phyloP scores from a whole-genome alignment of 202 grass and related monocot genomes.

The Zoysia matrella region DNA sequence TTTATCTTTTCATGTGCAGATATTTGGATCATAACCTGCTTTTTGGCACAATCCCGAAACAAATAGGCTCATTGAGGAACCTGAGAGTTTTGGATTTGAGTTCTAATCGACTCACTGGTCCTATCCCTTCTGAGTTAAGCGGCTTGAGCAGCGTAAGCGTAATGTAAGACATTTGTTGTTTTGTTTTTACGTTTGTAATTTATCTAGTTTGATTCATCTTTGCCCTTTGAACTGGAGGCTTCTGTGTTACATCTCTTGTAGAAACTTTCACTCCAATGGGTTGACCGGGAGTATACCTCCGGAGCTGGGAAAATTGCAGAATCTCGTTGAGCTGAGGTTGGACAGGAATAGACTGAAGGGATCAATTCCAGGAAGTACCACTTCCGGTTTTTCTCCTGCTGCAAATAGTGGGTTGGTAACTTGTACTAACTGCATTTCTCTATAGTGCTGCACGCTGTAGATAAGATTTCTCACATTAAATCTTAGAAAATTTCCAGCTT shows the following conservation, averaged over 20 bases:
- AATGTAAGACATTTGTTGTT: slow-evolving; percentile 60
- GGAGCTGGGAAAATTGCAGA: slow-evolving; percentile 71
- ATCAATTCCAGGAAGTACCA: slow-evolving; percentile 64
- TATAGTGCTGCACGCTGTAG: background rate
- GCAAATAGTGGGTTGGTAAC: slow-evolving; percentile 57
- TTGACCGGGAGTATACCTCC: slow-evolving; percentile 78
- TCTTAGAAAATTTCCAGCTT: background rate
- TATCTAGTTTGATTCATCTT: slow-evolving; percentile 16
- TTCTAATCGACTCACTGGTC: slow-evolving; percentile 75
- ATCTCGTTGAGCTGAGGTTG: slow-evolving; percentile 80
- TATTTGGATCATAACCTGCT: slow-evolving; percentile 84
- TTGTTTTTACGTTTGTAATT: slow-evolving; percentile 9
- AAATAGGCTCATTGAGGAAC: slow-evolving; percentile 69
- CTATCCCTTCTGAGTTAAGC: slow-evolving; percentile 72
- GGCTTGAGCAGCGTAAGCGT: slow-evolving; percentile 58
- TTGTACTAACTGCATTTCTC: background rate
- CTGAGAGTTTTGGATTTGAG: slow-evolving; percentile 85
- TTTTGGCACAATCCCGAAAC: slow-evolving; percentile 81
- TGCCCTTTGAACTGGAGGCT: slow-evolving; percentile 22
- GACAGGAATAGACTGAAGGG: slow-evolving; percentile 90
- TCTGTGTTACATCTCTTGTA: slow-evolving; percentile 37
- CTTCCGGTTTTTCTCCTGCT: slow-evolving; percentile 56
- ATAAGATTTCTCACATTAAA: slow-evolving; percentile 12
- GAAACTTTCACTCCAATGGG: slow-evolving; percentile 87
- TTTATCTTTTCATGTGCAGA: slow-evolving; percentile 43